These are phyloP conservation scores for Apiospora kogelbergensis DNA, from an alignment of 2,329 filamentous ascomycete genomes.

Conservation along the genomic window DNA sequence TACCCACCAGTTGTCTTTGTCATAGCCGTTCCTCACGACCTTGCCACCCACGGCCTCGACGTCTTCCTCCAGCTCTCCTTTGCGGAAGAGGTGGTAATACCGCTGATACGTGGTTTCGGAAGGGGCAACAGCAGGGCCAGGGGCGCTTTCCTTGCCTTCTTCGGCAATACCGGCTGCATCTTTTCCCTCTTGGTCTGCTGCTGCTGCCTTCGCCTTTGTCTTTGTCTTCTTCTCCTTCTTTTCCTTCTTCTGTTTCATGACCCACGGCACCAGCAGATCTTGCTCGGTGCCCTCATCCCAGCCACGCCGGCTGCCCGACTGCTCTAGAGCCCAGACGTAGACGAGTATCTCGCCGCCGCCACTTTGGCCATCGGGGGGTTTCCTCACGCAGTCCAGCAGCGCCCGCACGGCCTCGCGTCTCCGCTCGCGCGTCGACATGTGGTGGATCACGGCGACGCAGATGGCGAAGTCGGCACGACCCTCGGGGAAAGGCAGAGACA, in stretches of 20 bases:
- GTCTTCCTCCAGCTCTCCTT: conserved; percentile 84
- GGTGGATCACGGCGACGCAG: conserved; percentile 91
- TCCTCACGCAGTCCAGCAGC: conserved; percentile 66
- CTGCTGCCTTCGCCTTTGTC: conserved; percentile 20
- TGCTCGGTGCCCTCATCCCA: conserved; percentile 84
- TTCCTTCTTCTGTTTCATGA: conserved; percentile 52
- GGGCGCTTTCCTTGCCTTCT: background rate
- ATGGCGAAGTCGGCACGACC: conserved; percentile 75
- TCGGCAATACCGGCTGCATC: conserved; percentile 11
- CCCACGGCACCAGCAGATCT: conserved; percentile 96
- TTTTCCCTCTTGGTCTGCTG: conserved; percentile 12
- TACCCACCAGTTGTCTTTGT: conserved; percentile 98
- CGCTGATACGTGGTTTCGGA: conserved; percentile 69
- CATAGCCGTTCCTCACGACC: conserved; percentile 81
- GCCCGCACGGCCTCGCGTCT: conserved; percentile 70
- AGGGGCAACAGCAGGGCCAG: background rate
- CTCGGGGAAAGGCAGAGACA: conserved; percentile 75
- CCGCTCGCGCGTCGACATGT: conserved; percentile 76
- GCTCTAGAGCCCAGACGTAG: conserved; percentile 96
- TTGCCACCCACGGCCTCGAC: conserved; percentile 71
- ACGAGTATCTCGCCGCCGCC: conserved; percentile 58
- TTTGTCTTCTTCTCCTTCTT: conserved; percentile 27
- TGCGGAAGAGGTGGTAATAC: conserved; percentile 90
- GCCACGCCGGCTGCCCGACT: conserved; percentile 79
- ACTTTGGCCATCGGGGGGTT: background rate